A percentile compares a stretch with the other conserved stretches of the same genome.
Conservation (phyloP, 2,329 filamentous ascomycete species). For the Apiospora kogelbergensis region DNA sequence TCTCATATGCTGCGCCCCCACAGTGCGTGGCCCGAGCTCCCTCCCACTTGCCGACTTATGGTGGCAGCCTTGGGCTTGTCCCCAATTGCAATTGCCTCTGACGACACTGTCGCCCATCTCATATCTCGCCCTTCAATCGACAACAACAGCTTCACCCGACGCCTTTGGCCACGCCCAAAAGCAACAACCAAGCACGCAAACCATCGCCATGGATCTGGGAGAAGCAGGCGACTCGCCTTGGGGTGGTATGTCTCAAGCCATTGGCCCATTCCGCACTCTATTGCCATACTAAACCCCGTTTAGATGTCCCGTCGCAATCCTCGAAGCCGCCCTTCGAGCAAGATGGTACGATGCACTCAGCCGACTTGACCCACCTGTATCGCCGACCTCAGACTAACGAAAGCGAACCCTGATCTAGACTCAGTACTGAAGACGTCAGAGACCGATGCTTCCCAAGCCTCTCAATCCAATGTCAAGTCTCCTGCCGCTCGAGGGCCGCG, state of each 20-base stretch:
- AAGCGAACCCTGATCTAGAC: background rate
- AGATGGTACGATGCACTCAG: conserved; percentile 21
- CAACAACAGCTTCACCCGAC: background rate
- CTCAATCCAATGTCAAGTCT: conserved; percentile 30
- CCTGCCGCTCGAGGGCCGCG: conserved; percentile 25
- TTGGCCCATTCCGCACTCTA: background rate
- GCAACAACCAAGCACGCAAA: background rate
- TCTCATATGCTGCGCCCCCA: background rate
- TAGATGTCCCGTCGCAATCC: conserved; percentile 42
- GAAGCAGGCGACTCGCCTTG: conserved; percentile 44
- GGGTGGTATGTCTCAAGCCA: conserved; percentile 36
- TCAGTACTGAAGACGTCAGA: conserved; percentile 20
- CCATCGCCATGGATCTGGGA: conserved; percentile 41
- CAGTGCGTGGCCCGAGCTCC: background rate
- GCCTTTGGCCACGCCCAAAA: background rate
- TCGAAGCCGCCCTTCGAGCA: conserved; percentile 28
- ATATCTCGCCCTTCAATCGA: background rate
- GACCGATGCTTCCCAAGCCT: conserved; percentile 29
- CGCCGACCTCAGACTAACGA: background rate
- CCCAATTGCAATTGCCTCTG: background rate
- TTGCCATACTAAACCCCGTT: conserved; percentile 9
- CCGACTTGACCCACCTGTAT: background rate
- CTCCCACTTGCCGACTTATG: background rate
- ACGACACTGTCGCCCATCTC: conserved; percentile 4
- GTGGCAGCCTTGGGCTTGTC: background rate